Base-by-base conservation (phyloP, 768 basidiomycete genomes). In the Scleroderma citrinum region DNA sequence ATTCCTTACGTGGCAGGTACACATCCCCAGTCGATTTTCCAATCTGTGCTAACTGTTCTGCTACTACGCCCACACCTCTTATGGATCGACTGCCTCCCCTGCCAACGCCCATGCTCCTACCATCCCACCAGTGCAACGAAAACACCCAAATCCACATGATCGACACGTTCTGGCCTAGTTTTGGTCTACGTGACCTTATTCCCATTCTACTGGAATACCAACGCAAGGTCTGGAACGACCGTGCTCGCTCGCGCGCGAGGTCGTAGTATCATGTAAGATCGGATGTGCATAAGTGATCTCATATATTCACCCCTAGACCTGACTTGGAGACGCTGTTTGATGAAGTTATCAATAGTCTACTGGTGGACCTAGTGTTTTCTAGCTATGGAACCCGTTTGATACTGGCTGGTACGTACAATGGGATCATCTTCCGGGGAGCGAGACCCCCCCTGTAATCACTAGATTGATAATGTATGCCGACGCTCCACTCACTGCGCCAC, bases 1-100 rank as follows among this genome's bases (percentile, higher is more conserved):
- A 57, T 99, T 83, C 62, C 65, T 97, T 62, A 78, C 94, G 14
- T 99, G 95, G 96, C 96, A 99, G 87, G 94, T 88, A 49, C 50
- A 81, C 69, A 2, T 14, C 34, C 34, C 36, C 44, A n/a, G n/a
- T n/a, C n/a, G n/a, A 11, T 23, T 34, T 19, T 38, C 12, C 17
- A 19, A 3, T 21, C 20, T 39, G 12, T 32, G 30, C 29, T 34
- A 19, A 35, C 41, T 7, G 14, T 21, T 3, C n/a, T 40, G 29
- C 41, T 8, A 30, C 6, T 20, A 26, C 2, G 26, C 24, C 21
- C 11, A n/a, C 23, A 26, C 16, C 13, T 36, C 37, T 5, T 24
- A 14, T 5, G 8, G 16, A n/a, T 7, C 8, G 31, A 10, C 24
- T 48, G 2, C 26, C 13, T 14, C 3, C 20, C 13, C 7, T 16